phyloP scores from a whole-genome alignment of 495 filamentous ascomycete genomes.

The Hamigera avellanea region DNA sequence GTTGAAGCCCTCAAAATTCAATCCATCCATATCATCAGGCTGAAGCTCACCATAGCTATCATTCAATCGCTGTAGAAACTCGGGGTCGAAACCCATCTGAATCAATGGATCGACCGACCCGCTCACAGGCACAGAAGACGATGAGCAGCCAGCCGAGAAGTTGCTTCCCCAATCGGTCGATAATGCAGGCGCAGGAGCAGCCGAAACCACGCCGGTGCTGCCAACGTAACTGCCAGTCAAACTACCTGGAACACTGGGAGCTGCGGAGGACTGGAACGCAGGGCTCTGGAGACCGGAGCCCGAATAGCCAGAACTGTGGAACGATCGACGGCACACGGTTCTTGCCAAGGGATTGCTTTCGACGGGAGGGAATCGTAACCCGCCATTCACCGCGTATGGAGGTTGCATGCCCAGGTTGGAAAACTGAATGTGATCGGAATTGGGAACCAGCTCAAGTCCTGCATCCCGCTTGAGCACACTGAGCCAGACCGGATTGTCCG shows the following conservation, averaged over 20 bases:
- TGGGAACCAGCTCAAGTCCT: constrained; percentile 31
- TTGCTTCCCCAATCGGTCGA: constrained; percentile 31
- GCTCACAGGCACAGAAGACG: constrained; percentile 20
- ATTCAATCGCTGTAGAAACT: constrained; percentile 27
- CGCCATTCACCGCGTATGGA: constrained; percentile 24
- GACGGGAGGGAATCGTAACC: constrained; percentile 17
- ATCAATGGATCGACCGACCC: constrained; percentile 24
- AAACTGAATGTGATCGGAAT: constrained; percentile 24
- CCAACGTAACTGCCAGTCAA: constrained; percentile 29
- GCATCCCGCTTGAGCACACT: constrained; percentile 54
- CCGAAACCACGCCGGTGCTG: constrained; percentile 22
- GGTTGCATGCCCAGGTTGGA: constrained; percentile 29
- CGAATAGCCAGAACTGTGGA: constrained; percentile 18
- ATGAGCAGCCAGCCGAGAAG: constrained; percentile 17
- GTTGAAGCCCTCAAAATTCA: constrained; percentile 9
- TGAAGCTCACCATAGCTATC: constrained; percentile 22
- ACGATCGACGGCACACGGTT: constrained; percentile 11
- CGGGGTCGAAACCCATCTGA: constrained; percentile 34
- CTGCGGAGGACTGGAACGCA: constrained; percentile 23
- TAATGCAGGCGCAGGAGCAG: constrained; percentile 16
- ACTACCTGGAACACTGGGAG: constrained; percentile 25
- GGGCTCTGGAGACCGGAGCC: constrained; percentile 28
- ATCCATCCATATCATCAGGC: constrained; percentile 11
- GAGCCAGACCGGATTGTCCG: constrained; percentile 55
- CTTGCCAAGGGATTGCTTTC: constrained; percentile 21